phyloP scores from a whole-genome alignment of 2,329 filamentous ascomycete species.

The Aspergillus neoniger region DNA sequence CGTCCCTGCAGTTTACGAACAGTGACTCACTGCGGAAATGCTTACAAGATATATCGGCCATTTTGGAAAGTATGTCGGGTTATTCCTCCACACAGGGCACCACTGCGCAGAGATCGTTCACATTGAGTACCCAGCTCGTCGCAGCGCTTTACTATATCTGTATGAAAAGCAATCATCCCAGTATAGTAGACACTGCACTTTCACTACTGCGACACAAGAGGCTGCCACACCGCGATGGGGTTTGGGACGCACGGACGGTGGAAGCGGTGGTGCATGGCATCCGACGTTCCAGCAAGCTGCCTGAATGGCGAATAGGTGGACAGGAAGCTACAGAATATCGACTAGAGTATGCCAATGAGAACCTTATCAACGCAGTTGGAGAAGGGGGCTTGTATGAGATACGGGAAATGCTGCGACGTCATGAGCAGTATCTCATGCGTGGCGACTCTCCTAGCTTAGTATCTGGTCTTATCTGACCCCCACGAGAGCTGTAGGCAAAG shows the following conservation, averaged over 20 bases:
- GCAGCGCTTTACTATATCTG: constrained; percentile 27
- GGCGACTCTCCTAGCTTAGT: too few species aligned
- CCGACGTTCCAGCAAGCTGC: not conserved
- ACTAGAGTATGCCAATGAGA: not conserved
- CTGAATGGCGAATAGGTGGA: not conserved
- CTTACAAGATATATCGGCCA: not conserved
- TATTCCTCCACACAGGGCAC: not conserved
- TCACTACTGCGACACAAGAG: constrained; percentile 20
- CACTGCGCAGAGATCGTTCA: constrained; percentile 16
- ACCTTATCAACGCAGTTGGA: not conserved
- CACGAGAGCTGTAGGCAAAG: too few species aligned
- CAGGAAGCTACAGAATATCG: not conserved
- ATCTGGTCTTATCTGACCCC: too few species aligned
- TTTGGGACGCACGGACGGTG: constrained; percentile 25
- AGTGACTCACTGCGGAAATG: not conserved
- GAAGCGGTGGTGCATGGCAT: not conserved
- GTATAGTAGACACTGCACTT: constrained; percentile 16
- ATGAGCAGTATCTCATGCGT: not conserved
- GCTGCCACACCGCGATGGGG: constrained; percentile 23
- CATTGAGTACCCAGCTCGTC: constrained; percentile 27
- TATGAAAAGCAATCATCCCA: constrained; percentile 20
- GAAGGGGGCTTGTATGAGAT: not conserved
- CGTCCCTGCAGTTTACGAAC: not conserved
- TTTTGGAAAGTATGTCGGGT: constrained; percentile 1
- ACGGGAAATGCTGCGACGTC: not conserved